Percentiles rank a stretch among this genome's conserved stretches.
These are phyloP conservation scores for Globisporangium viniferum DNA, from an alignment of 352 stramenopile species.

Conservation along the genomic window DNA sequence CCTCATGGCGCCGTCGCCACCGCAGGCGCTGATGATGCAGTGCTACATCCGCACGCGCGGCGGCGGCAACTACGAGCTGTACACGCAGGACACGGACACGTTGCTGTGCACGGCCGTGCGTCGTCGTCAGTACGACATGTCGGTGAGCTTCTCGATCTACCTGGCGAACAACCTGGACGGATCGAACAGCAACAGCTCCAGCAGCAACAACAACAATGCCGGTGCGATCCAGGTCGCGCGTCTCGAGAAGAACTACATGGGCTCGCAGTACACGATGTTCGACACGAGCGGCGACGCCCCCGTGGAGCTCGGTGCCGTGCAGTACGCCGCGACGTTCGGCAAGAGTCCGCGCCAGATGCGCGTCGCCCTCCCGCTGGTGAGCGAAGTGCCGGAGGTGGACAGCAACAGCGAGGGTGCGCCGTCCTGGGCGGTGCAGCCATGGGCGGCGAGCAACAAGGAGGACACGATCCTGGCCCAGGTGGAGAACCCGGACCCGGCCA, in stretches of 20 bases:
- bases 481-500: slow-evolving; percentile 56
- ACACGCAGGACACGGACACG: slow-evolving; percentile 78
- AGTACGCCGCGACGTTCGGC: slow-evolving; percentile 82
- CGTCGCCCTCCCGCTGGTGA: slow-evolving; percentile 63
- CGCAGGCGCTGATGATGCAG: slow-evolving; percentile 75
- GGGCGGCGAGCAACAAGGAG: slow-evolving; percentile 56
- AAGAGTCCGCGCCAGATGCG: slow-evolving; percentile 87
- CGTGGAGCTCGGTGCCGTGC: slow-evolving; percentile 72
- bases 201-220: slow-evolving; percentile 19
- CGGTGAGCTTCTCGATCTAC: slow-evolving; percentile 79
- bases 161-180: slow-evolving; percentile 50
- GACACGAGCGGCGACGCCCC: slow-evolving; percentile 55
- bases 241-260: slow-evolving; percentile 89
- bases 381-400: slow-evolving; percentile 38
- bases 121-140: slow-evolving; percentile 86
- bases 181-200: slow-evolving; percentile 16
- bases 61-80: slow-evolving; percentile 82
- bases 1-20: slow-evolving; percentile 51
- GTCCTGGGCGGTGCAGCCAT: slow-evolving; percentile 58
- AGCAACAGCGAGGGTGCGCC: slow-evolving; percentile 35
- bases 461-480: slow-evolving; percentile 80
- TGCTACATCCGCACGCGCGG: slow-evolving; percentile 85
- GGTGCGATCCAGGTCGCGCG: slow-evolving; percentile 51
- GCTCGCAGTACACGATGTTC: slow-evolving; percentile 85
- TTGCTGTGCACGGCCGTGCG: slow-evolving; percentile 74